Evolutionary conservation across 1,139 yeast species (phyloP).

Genomic region (Yamadazyma triangularis): DNA sequence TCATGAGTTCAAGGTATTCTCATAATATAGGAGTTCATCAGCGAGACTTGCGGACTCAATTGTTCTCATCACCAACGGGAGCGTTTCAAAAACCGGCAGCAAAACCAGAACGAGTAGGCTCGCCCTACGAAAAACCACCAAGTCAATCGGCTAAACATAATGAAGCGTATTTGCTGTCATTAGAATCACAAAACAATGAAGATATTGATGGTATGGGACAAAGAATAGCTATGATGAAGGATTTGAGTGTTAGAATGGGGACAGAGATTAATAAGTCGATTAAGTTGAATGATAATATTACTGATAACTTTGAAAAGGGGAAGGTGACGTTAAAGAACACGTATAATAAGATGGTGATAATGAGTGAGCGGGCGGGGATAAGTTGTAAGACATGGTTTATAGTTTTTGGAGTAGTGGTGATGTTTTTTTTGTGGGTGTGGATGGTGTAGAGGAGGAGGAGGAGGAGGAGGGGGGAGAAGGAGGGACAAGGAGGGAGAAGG

Average conservation of each 20-base stretch:
- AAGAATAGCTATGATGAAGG: slow-evolving; percentile 68
- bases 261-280: slow-evolving; percentile 76
- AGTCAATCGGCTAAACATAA: slow-evolving; percentile 39
- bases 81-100: slow-evolving; percentile 17
- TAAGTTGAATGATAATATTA: slow-evolving; percentile 54
- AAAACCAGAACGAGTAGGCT: slow-evolving; percentile 32
- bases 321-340: slow-evolving; percentile 56
- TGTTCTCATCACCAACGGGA: slow-evolving; percentile 30
- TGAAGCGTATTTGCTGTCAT: slow-evolving; percentile 58
- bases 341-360: slow-evolving; percentile 66
- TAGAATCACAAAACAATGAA: slow-evolving; percentile 83
- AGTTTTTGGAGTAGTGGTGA: slow-evolving; percentile 56
- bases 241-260: slow-evolving; percentile 73
- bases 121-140: slow-evolving; percentile 49
- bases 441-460: slow-evolving; percentile 21
- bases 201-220: slow-evolving; percentile 67
- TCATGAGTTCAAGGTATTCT: slow-evolving; percentile 32
- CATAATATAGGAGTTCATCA: slow-evolving; percentile 39
- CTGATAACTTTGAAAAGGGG: slow-evolving; percentile 41
- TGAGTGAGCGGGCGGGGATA: slow-evolving; percentile 82
- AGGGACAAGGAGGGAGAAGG: no score
- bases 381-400: slow-evolving; percentile 75
- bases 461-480: no score
- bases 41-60: slow-evolving; percentile 44
- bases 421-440: slow-evolving; percentile 87